These are phyloP conservation scores for Mucor sp. DNA, from an alignment of 371 early-diverging fungal genomes.

Conservation along the genomic window DNA sequence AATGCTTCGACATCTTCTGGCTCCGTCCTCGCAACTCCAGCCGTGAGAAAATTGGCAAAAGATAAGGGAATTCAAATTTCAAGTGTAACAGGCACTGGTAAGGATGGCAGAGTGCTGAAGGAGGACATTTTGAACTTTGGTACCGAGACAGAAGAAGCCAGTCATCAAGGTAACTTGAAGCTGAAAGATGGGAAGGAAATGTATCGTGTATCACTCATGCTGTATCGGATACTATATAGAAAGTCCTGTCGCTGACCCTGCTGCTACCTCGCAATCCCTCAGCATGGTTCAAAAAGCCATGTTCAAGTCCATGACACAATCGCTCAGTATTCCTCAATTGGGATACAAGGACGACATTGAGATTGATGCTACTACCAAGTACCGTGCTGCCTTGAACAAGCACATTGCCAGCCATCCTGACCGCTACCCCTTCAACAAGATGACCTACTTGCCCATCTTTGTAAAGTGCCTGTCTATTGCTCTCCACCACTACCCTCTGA, in stretches of 20 bases:
- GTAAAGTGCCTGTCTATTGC: conserved; percentile 92
- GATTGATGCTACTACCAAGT: conserved; percentile 67
- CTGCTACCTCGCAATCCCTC: conserved; percentile 51
- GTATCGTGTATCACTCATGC: neutral
- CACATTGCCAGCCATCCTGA: conserved; percentile 42
- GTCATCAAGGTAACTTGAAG: conserved; percentile 10
- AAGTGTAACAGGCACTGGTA: conserved; percentile 80
- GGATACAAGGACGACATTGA: conserved; percentile 92
- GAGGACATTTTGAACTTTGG: conserved; percentile 83
- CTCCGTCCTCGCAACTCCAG: conserved; percentile 78
- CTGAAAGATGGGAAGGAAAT: conserved; percentile 12
- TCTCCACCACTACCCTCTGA: conserved; percentile 80
- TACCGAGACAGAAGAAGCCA: neutral
- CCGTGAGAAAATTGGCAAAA: conserved; percentile 88
- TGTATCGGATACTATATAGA: no score
- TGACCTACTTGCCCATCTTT: conserved; percentile 94
- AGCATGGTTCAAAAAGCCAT: conserved; percentile 92
- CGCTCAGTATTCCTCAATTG: conserved; percentile 93
- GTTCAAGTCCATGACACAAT: conserved; percentile 95
- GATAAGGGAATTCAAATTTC: conserved; percentile 79
- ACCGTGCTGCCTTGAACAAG: conserved; percentile 73
- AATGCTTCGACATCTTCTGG: neutral
- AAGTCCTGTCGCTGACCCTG: no score
- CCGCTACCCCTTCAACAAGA: conserved; percentile 68
- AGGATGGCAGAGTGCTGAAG: conserved; percentile 86